phyloP scores from a whole-genome alignment of 768 basidiomycete species.

The Tylopilus intermedius region DNA sequence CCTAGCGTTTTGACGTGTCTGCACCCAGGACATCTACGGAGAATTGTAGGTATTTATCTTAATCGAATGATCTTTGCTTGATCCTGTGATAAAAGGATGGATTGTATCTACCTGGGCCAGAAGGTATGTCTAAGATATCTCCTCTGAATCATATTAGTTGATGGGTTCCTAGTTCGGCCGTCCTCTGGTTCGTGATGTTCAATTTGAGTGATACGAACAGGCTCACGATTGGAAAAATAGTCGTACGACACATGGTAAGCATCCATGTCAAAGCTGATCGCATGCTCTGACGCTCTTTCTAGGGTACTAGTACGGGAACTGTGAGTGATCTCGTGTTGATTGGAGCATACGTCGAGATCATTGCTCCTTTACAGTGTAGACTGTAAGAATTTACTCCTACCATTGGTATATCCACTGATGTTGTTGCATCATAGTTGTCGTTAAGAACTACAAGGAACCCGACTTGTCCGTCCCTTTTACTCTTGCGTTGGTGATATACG shows the following conservation, averaged over 20 bases:
- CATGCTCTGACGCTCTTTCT: constrained; percentile 3
- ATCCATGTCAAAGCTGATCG: not conserved
- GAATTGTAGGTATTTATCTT: constrained; percentile 61
- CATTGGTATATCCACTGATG: not conserved
- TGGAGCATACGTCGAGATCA: no score
- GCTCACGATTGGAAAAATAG: constrained; percentile 24
- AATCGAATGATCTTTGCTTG: not conserved
- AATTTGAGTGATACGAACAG: not conserved
- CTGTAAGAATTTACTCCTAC: not conserved
- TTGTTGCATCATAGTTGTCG: constrained; percentile 49
- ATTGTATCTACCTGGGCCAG: no score
- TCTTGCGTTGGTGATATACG: not conserved
- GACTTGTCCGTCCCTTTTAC: constrained; percentile 59
- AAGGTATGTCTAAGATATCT: no score
- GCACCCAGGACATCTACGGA: constrained; percentile 90
- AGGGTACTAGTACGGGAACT: no score
- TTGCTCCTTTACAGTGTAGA: no score
- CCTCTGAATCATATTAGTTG: no score
- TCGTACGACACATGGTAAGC: constrained; percentile 57
- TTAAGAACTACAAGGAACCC: constrained; percentile 62
- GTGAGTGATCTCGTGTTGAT: no score
- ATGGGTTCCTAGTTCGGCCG: no score
- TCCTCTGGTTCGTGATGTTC: no score
- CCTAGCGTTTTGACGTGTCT: not conserved
- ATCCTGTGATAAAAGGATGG: no score